These are phyloP conservation scores for Royoungia palumana DNA, from an alignment of 768 basidiomycete genomes.

Conservation along the genomic window DNA sequence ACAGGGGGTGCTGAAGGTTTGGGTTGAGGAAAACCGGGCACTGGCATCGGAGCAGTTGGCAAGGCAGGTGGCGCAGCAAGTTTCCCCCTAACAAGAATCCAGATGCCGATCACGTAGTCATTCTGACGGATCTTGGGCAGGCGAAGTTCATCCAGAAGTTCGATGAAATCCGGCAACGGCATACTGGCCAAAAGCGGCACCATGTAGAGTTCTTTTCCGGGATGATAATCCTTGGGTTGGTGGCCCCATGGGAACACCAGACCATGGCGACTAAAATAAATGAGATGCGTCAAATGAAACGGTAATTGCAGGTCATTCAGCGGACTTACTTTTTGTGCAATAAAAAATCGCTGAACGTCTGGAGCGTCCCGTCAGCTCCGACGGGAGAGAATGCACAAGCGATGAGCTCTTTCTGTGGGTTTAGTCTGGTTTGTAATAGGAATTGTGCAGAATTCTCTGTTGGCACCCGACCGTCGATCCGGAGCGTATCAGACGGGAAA, in stretches of 20 bases:
- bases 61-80: constrained; percentile 46
- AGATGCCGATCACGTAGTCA: constrained; percentile 76
- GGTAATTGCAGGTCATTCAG: constrained; percentile 5
- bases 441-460: constrained; percentile 75
- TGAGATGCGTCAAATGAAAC: constrained; percentile 9
- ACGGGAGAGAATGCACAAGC: constrained; percentile 70
- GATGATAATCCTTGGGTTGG: constrained; percentile 65
- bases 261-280: constrained; percentile 66
- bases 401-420: constrained; percentile 72
- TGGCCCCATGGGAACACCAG: constrained; percentile 84
- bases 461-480: constrained; percentile 83
- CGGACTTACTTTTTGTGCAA: constrained; percentile 64
- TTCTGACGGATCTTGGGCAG: constrained; percentile 61
- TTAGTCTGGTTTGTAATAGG: constrained; percentile 74
- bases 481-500: constrained; percentile 65
- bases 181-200: constrained; percentile 67
- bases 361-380: constrained; percentile 46
- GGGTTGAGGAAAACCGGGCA: constrained; percentile 10
- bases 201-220: constrained; percentile 85
- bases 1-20: constrained; percentile 12
- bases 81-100: constrained; percentile 82
- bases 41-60: constrained; percentile 9
- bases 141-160: constrained; percentile 72
- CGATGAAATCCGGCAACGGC: constrained; percentile 79
- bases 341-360: constrained; percentile 62